Evolutionary conservation across 495 filamentous ascomycete genomes (phyloP), one percentile per base, ranked within the genome.

Genomic region (Sordaria brevicollis): DNA sequence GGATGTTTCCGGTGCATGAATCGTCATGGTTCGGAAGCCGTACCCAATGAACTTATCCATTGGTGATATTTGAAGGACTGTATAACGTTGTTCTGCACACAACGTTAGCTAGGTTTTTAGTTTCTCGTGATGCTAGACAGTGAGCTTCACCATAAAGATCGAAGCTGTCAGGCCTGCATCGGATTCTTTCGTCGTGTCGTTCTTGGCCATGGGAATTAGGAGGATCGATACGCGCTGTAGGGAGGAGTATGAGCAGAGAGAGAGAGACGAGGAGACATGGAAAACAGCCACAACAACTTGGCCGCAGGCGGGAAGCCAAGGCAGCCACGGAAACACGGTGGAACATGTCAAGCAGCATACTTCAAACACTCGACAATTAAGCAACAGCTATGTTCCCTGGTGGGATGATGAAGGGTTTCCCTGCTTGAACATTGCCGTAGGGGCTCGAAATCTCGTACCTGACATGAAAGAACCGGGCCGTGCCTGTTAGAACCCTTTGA

Each of bases 321-420:
- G n/a, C 68, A 69, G 71, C 68, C 71, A 74, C 65, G 29, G 72
- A 72, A 65, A 67, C 70, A 69, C 65, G 25, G 71, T 72, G 69
- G 29, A 71, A 73, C 71, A 71, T 75, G 73, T 71, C 73, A 75
- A 72, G 62, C 65, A 57, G 21, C 25, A 57, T 57, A 31, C 49
- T 13, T 31, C 49, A 57, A 57, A 57, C 49, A 57, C 25, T 57
- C 11, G 13, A 29, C 11, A 54, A 57, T 57, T 29, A 31, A 57
- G 11, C 25, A 57, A 57, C 49, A 57, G 11, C 49, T 17, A 31
- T 57, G 25, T 57, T 57, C 49, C 49, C 49, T 57, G 49, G 25
- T 17, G 49, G 15, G 5, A 1, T 57, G 25, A 57, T 3, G 49
- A 57, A 29, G 49, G 49, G 7, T 4, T 57, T 29, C 21, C 25